Evolutionary conservation across 257 asterid species (phyloP).

Genomic region (Ilex aquifolium): DNA sequence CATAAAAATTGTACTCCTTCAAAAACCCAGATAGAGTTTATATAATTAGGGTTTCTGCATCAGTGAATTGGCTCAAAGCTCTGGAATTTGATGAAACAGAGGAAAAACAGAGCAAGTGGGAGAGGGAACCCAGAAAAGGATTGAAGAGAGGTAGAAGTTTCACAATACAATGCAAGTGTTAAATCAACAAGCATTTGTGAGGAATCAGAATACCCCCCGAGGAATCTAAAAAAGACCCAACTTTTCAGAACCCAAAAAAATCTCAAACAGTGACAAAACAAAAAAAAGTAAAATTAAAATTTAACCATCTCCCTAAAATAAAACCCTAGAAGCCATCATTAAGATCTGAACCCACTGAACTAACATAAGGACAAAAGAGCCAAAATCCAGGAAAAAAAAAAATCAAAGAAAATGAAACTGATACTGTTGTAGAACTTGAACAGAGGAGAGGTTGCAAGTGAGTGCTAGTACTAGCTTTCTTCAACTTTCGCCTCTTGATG

Average conservation of each 20-base stretch:
- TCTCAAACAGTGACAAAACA: slow-evolving; percentile 16
- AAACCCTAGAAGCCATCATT: slow-evolving; percentile 1
- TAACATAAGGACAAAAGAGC: slow-evolving; percentile 4
- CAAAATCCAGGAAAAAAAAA: slow-evolving; percentile 14
- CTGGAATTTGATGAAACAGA: slow-evolving; percentile 15
- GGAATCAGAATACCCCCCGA: slow-evolving; percentile 77
- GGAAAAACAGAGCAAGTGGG: not conserved
- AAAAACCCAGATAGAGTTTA: not conserved
- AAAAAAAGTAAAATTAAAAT: not conserved
- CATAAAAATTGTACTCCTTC: slow-evolving; percentile 15
- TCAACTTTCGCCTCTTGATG: slow-evolving; percentile 8
- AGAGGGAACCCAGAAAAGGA: slow-evolving; percentile 5
- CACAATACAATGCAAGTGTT: slow-evolving; percentile 44
- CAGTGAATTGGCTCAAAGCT: not conserved
- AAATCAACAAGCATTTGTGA: slow-evolving; percentile 51
- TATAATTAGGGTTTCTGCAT: slow-evolving; percentile 1
- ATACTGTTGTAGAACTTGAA: slow-evolving; percentile 9
- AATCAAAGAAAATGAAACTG: slow-evolving; percentile 13
- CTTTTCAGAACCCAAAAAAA: slow-evolving; percentile 28
- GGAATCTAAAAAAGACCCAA: slow-evolving; percentile 61
- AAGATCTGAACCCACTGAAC: slow-evolving; percentile 38
- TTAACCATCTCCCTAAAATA: slow-evolving; percentile 9
- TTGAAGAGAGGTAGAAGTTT: slow-evolving; percentile 37
- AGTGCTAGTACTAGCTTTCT: not conserved
- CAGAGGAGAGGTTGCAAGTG: not conserved